Base-by-base conservation (phyloP, 495 filamentous ascomycete species). In the Terfezia boudieri region DNA sequence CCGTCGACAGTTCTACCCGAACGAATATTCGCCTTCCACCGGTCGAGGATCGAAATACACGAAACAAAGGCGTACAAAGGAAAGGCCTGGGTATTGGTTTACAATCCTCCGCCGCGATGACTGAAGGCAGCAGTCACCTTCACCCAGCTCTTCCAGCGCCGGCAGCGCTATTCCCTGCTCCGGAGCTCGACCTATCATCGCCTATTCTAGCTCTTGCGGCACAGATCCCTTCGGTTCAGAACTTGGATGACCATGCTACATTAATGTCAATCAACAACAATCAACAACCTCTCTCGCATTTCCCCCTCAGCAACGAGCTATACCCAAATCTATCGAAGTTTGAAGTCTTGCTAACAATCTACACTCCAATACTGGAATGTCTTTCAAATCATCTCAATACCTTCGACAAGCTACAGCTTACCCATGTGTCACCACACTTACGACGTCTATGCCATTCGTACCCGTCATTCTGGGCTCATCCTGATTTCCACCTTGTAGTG, bases 341-440 rank as follows among this genome's bases (percentile, higher is more conserved):
- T 38, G 62, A 65, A 59, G 59, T 57, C 36, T 32, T 65, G 48
- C 57, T 65, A 41, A 59, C 62, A 48, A 64, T 65, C 49, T 65
- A 65, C 52, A 58, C 62, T 22, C 62, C 62, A 8, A 65, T 65
- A 32, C 55, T 65, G 10, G 62, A 65, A 60, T 65, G 62, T 41
- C 62, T 65, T 12, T 56, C 64, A 26, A 66, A 65, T 32, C 62
- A 65, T 41, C 62, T 65, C 26, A 59, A 59, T 26, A 65, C 62
- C 7, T 53, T 55, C 46, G 56, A 53, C 16, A 65, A 65, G 43
- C 55, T 65, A 52, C 53, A 56, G 26, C 54, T 65, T 17, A 54
- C 62, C 11, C 62, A 64, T 35, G 55, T 62, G 9, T 65, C 62
- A 22, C 53, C 53, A 36, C 55, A 61, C 55, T 50, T 64, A 37